Conservation (phyloP, 169 alveolate genomes). For the Plasmodium ovale region DNA sequence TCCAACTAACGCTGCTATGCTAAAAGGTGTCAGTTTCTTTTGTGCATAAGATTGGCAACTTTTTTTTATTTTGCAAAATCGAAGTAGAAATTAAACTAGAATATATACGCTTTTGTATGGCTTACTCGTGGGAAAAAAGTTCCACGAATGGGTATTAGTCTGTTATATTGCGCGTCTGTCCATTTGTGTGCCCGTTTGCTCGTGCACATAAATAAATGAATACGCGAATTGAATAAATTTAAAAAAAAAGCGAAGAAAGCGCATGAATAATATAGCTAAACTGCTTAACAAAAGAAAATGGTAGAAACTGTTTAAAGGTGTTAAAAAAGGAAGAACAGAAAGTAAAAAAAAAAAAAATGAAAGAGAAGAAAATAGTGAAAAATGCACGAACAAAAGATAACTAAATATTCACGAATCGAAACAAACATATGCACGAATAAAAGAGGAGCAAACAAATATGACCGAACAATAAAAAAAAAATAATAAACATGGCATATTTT, state of each 20-base stretch:
- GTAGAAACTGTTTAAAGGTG: no score
- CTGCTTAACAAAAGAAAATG: neutral
- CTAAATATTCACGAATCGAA: neutral
- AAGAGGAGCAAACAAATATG: neutral
- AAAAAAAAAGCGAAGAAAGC: constrained; percentile 1
- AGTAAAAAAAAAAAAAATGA: neutral
- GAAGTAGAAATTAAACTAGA: no score
- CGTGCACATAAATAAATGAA: no score
- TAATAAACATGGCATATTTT: constrained; percentile 58
- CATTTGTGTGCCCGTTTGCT: no score
- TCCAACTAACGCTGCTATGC: no score
- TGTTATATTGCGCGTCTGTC: no score
- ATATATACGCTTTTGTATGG: no score
- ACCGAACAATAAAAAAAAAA: neutral
- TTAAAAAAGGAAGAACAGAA: neutral
- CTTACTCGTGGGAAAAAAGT: no score
- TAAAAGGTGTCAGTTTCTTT: no score
- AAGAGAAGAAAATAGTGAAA: neutral
- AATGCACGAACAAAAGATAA: neutral
- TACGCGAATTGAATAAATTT: neutral
- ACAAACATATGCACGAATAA: neutral
- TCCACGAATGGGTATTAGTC: no score
- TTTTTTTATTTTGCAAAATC: no score
- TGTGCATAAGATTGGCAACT: no score
- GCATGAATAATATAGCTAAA: neutral